A percentile compares a stretch with the other conserved stretches of the same genome.
Conservation (phyloP, 768 basidiomycete genomes). For the Panaeolus papilionaceus region DNA sequence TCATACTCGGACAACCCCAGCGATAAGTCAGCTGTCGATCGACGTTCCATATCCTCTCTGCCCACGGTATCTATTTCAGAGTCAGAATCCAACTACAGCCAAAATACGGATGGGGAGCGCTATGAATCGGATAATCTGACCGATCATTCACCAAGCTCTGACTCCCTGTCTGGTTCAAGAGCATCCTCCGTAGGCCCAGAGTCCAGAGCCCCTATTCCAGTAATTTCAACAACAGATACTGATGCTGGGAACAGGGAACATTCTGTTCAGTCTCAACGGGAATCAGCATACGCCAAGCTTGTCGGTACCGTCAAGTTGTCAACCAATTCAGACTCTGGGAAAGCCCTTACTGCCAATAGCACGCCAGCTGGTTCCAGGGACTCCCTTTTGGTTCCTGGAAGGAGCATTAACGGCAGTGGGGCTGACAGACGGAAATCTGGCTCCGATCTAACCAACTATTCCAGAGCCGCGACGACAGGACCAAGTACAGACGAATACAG, state of each 20-base stretch:
- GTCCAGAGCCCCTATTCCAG: conserved; percentile 3
- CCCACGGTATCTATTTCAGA: conserved; percentile 34
- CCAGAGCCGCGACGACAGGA: background rate
- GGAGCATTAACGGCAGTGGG: conserved; percentile 1
- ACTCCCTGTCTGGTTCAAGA: conserved; percentile 3
- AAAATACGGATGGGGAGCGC: conserved; percentile 1
- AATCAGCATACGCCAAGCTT: conserved; percentile 25
- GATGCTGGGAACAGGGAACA: conserved; percentile 6
- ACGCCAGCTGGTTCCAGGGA: conserved; percentile 27
- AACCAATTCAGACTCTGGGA: background rate
- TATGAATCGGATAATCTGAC: conserved; percentile 1
- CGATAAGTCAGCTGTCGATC: conserved; percentile 9
- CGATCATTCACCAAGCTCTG: background rate
- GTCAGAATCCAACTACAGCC: conserved; percentile 9
- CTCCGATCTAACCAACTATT: background rate
- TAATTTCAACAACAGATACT: conserved; percentile 17
- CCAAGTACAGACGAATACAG: conserved; percentile 38
- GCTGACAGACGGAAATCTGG: conserved; percentile 15
- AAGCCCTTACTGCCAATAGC: background rate
- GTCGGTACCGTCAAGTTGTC: background rate
- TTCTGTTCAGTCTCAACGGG: conserved; percentile 20
- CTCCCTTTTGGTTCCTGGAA: conserved; percentile 31
- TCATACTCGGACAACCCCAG: conserved; percentile 12
- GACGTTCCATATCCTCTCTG: conserved; percentile 48
- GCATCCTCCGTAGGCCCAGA: conserved; percentile 3